Base-by-base conservation (phyloP, 2,329 filamentous ascomycete species). In the Dactylellina haptotyla region DNA sequence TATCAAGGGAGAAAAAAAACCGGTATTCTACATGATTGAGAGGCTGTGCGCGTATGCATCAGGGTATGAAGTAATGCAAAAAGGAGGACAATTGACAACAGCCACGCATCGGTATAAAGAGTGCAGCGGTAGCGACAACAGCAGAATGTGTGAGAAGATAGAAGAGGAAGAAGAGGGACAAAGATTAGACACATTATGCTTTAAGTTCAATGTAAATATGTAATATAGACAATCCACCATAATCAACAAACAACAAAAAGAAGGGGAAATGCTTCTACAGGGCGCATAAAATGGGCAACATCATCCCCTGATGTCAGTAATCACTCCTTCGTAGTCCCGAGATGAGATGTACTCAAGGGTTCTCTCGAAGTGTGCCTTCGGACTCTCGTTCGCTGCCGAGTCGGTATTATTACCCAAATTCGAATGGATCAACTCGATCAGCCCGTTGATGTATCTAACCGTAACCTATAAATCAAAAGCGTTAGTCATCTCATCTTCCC, bases 391-490 rank as follows among this genome's bases (percentile, higher is more conserved):
- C 20, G 89, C 90, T 0, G 89, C 87, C 30, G 90, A 91, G 78
- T 95, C 91, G 78, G 90, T 87, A 79, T 92, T 89, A 80, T 92
- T 95, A 65, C 90, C 93, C 30, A 99, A 85, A 80, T 99, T 99
- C 20, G 93, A 97, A 82, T 99, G 93, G 79, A 99, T 98, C 75
- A 99, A 87, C 83, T 99, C 95, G 79, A 99, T 98, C 56, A 99
- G 87, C 2, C 95, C 95, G 80, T 99, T 99, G 75, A 99, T 87
- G 81, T 98, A 99, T 82, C 98, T 98, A 1, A 90, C 97, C 3
- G 95, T 99, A 39, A 99, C 86, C 86, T 88, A 59, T 43, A 43
- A 4, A 32, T 3, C 5, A 8, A 4, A 10, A 3, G 4, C 18
- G 61, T 79, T 75, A 78, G 62, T n/a, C 34, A 59, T 6, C 18